phyloP scores from a whole-genome alignment of 495 filamentous ascomycete genomes.

The Xylaria curta region DNA sequence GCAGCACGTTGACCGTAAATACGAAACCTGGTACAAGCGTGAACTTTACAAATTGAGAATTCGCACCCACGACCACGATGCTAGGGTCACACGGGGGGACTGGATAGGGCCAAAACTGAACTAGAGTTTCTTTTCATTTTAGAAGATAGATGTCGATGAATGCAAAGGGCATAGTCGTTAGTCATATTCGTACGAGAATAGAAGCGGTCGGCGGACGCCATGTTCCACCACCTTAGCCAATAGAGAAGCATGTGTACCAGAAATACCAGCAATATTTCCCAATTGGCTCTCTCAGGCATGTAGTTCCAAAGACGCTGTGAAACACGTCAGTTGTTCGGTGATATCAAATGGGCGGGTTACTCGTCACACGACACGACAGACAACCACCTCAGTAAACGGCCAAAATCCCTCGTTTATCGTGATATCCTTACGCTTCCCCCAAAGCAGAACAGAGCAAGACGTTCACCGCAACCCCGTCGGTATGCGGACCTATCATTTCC shows the following conservation, averaged over 20 bases:
- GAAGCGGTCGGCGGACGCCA: conserved; percentile 4
- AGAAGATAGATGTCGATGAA: background rate
- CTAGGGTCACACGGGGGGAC: background rate
- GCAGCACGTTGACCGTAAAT: conserved; percentile 45
- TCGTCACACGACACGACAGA: conserved; percentile 5
- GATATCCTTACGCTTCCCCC: background rate
- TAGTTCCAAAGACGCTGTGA: conserved; percentile 13
- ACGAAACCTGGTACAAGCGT: conserved; percentile 47
- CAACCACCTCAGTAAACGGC: conserved; percentile 13
- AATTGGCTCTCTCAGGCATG: conserved; percentile 13
- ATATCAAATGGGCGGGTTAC: conserved; percentile 12
- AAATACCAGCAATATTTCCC: background rate
- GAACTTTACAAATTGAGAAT: conserved; percentile 30
- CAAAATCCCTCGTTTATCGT: background rate
- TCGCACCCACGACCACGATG: background rate
- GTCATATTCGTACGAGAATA: conserved; percentile 4
- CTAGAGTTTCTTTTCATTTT: background rate
- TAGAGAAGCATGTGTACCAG: background rate
- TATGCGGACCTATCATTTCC: conserved; percentile 11
- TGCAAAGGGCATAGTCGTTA: background rate
- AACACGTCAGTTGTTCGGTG: conserved; percentile 15
- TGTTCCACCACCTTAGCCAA: conserved; percentile 2
- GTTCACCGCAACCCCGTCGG: background rate
- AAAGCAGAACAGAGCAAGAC: background rate
- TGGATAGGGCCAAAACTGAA: background rate